Percentiles rank a stretch among this genome's conserved stretches.
phyloP scores from a whole-genome alignment of 345 rosid species.

The Draba incana region DNA sequence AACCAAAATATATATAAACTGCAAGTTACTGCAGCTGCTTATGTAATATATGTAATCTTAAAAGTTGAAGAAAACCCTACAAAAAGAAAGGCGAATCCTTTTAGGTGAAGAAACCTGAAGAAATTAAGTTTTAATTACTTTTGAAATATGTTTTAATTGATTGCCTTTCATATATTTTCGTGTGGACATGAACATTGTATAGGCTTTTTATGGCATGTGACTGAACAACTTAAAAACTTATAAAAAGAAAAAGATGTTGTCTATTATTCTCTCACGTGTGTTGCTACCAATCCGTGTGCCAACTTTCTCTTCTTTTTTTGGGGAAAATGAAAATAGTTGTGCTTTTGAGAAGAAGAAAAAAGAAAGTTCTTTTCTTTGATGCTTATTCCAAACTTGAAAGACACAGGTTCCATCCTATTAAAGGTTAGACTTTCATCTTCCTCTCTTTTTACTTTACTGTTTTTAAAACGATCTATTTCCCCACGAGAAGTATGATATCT shows the following conservation, averaged over 20 bases:
- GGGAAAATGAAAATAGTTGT: constrained; percentile 28
- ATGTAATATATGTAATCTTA: constrained; percentile 31
- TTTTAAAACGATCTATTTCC: too few relatives aligned
- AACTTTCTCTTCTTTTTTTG: constrained; percentile 31
- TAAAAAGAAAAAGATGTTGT: constrained; percentile 18
- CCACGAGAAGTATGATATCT: too few relatives aligned
- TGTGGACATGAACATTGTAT: constrained; percentile 27
- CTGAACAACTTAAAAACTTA: constrained; percentile 22
- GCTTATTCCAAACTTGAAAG: constrained; percentile 44
- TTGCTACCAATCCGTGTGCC: constrained; percentile 39
- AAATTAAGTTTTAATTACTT: constrained; percentile 18
- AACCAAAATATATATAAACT: constrained; percentile 24
- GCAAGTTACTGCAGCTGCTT: constrained; percentile 25
- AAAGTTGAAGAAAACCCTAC: constrained; percentile 31
- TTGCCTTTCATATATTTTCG: constrained; percentile 20
- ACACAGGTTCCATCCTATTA: constrained; percentile 38
- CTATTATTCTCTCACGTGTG: constrained; percentile 43
- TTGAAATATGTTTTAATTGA: constrained; percentile 18
- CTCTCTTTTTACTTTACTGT: constrained; percentile 16
- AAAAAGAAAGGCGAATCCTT: constrained; percentile 36
- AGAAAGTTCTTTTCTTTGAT: constrained; percentile 31
- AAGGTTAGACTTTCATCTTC: constrained; percentile 37
- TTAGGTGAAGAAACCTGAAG: constrained; percentile 42
- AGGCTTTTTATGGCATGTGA: constrained; percentile 43
- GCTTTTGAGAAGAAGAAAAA: constrained; percentile 33